Evolutionary conservation across 2,329 filamentous ascomycete genomes (phyloP).

Genomic region (Pseudogymnoascus sp.): DNA sequence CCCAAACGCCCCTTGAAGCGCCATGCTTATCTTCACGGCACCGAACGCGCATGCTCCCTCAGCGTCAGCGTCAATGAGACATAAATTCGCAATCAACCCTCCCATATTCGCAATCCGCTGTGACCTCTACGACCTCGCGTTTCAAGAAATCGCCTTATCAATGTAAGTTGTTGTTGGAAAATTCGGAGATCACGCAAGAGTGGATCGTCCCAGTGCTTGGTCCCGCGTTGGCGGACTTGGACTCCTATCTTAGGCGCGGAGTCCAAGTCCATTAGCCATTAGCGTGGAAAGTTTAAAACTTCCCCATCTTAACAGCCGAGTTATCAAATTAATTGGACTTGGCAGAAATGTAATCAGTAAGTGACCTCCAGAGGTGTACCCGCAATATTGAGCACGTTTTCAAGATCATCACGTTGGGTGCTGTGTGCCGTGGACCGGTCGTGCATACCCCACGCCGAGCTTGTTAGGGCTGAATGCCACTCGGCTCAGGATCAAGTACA

Average conservation of each 20-base stretch:
- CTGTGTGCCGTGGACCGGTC: background rate
- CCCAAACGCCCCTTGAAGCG: background rate
- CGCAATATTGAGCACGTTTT: background rate
- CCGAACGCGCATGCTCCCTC: background rate
- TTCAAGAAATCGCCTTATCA: background rate
- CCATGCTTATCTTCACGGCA: background rate
- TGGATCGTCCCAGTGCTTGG: background rate
- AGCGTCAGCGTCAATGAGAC: background rate
- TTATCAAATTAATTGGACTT: background rate
- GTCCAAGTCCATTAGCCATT: constrained; percentile 1
- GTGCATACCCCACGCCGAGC: background rate
- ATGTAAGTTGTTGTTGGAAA: background rate
- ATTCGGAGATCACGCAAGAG: background rate
- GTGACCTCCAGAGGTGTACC: background rate
- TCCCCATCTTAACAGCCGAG: background rate
- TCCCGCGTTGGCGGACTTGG: background rate
- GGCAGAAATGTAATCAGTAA: background rate
- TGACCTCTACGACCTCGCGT: background rate
- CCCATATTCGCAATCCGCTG: constrained; percentile 1
- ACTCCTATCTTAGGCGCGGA: constrained; percentile 6
- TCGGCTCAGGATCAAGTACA: background rate
- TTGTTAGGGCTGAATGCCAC: background rate
- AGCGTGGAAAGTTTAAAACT: background rate
- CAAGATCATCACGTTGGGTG: background rate
- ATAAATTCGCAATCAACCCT: background rate